A percentile compares a stretch with the other conserved stretches of the same genome.
Evolutionary conservation across 108 stramenopile species (phyloP).

Genomic region (Nitzschia sp.): DNA sequence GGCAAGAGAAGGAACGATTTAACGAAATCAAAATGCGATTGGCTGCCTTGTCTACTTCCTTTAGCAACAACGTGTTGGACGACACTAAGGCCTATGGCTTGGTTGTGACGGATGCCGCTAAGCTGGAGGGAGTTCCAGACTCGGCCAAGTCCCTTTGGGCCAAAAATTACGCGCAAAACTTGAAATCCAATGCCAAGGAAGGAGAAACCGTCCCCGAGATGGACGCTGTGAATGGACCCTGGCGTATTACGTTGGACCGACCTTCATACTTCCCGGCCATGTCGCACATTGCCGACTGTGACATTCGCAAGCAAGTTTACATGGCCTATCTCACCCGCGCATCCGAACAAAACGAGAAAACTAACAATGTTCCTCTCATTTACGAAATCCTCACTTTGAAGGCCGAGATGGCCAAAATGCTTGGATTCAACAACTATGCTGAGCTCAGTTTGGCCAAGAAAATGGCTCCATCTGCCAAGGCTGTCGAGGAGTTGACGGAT

Average conservation of each 20-base stretch:
- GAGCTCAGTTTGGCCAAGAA: constrained; percentile 77
- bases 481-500: constrained; percentile 85
- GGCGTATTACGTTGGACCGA: constrained; percentile 91
- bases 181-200: constrained; percentile 46
- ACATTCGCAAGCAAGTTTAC: constrained; percentile 89
- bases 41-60: constrained; percentile 84
- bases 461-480: constrained; percentile 90
- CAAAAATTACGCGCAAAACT: constrained; percentile 50
- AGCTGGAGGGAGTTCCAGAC: constrained; percentile 88
- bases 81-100: constrained; percentile 91
- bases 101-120: constrained; percentile 58
- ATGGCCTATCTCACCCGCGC: constrained; percentile 85
- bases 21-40: constrained; percentile 91
- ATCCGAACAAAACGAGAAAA: constrained; percentile 60
- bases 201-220: constrained; percentile 58
- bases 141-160: constrained; percentile 92
- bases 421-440: constrained; percentile 92
- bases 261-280: constrained; percentile 93
- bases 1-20: constrained; percentile 86
- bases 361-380: constrained; percentile 92
- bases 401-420: constrained; percentile 75
- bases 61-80: constrained; percentile 96
- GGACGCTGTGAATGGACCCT: constrained; percentile 86
- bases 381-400: constrained; percentile 85
- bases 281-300: constrained; percentile 85